phyloP scores from a whole-genome alignment of 371 early-diverging fungal genomes.

The Neoconidiobolus thromboides region DNA sequence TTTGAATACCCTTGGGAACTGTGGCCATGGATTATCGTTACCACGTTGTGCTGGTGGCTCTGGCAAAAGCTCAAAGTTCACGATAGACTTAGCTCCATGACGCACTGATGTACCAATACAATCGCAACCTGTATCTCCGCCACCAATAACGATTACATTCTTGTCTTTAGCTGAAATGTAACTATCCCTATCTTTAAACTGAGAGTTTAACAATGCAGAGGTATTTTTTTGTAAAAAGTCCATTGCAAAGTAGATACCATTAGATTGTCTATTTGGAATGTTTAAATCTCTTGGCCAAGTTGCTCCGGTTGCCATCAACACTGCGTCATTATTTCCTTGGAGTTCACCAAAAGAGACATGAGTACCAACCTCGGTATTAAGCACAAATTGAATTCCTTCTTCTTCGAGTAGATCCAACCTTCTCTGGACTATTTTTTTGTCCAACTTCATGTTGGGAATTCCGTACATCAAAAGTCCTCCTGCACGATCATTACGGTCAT shows the following conservation, averaged over 20 bases:
- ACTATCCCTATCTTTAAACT: slow-evolving; percentile 36
- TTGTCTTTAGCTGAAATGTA: slow-evolving; percentile 79
- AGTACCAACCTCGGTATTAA: slow-evolving; percentile 71
- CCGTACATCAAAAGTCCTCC: slow-evolving; percentile 96
- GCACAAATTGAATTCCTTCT: slow-evolving; percentile 77
- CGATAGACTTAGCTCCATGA: slow-evolving; percentile 74
- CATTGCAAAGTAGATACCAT: slow-evolving; percentile 95
- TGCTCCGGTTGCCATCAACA: slow-evolving; percentile 84
- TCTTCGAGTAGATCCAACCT: slow-evolving; percentile 78
- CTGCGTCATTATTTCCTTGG: slow-evolving; percentile 45
- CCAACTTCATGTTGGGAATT: slow-evolving; percentile 98
- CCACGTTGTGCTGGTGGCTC: slow-evolving; percentile 67
- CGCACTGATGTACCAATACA: slow-evolving; percentile 88
- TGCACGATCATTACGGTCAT: slow-evolving; percentile 85
- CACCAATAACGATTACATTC: slow-evolving; percentile 92
- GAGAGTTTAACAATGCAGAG: slow-evolving; percentile 59
- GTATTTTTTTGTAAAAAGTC: slow-evolving; percentile 85
- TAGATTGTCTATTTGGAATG: slow-evolving; percentile 64
- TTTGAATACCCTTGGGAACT: slow-evolving; percentile 81
- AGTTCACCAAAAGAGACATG: slow-evolving; percentile 47
- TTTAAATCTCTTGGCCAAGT: slow-evolving; percentile 91
- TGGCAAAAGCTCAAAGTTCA: slow-evolving; percentile 91
- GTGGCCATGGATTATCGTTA: slow-evolving; percentile 91
- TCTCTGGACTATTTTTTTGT: slow-evolving; percentile 82
- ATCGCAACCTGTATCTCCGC: slow-evolving; percentile 94